Evolutionary conservation across 768 basidiomycete species (phyloP), one percentile per base, ranked within the genome.

Genomic region (Chalciporus chontae): DNA sequence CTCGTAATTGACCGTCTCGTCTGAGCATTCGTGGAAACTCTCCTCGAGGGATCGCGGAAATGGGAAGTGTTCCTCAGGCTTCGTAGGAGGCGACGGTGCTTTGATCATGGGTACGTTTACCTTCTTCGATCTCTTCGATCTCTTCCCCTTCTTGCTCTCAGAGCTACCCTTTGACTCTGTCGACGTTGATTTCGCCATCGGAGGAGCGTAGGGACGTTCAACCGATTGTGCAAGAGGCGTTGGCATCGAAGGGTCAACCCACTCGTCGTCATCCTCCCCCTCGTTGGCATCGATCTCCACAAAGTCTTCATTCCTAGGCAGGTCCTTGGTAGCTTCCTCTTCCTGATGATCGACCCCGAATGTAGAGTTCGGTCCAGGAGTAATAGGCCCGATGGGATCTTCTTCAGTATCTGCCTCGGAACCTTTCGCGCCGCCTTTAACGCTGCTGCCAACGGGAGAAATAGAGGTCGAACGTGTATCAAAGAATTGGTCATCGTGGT

Each of bases 401-500:
- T 88, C 86, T 59, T 88, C 86, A 21, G 84, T 85, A 43, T 86
- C 84, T 1, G 71, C 74, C 50, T 85, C 83, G 21, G 77, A 77
- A 41, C 75, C 77, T 53, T 75, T 76, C 15, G 69, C 65, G 13
- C 70, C 66, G 27, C 67, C 64, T 39, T 70, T 69, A 47, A 59
- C 61, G 38, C 61, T 62, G 52, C 68, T 68, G 0, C 61, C 60
- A 56, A 74, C 75, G 17, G 75, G 76, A 14, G 75, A 73, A 13
- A 69, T 73, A 18, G 71, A 73, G 6, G 64, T 71, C 18, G 77
- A 77, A 27, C 70, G 71, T 14, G 79, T 79, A 41, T 85, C 81
- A 43, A 77, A 81, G 60, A 78, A 76, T 45, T 80, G 79, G 23
- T 77, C 76, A 7, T 62, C 72, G 18, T 71, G 67, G 4, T 71